phyloP scores from a whole-genome alignment of 148 eudicot genomes.

The Cornus florida region DNA sequence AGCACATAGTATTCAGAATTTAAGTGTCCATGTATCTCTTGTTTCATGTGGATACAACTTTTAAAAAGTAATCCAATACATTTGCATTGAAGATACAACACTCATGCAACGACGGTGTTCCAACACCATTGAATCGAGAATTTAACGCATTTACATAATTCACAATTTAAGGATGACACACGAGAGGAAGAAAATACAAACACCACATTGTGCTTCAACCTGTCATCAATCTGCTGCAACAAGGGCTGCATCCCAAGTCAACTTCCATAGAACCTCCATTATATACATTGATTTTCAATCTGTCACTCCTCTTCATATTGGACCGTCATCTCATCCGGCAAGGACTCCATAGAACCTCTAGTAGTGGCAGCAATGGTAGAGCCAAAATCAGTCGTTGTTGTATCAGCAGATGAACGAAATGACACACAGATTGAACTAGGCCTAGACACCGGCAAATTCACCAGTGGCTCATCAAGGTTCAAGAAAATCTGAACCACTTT shows the following conservation, averaged over 20 bases:
- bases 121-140: no score
- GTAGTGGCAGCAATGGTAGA: neutral
- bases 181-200: neutral
- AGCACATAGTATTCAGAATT: no score
- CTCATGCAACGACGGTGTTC: no score
- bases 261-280: no score
- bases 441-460: slow-evolving; percentile 42
- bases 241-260: neutral
- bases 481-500: slow-evolving; percentile 52
- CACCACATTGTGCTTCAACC: neutral
- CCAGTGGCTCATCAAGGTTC: slow-evolving; percentile 58
- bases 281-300: no score
- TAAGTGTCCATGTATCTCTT: no score
- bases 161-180: no score
- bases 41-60: no score
- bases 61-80: no score
- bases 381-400: slow-evolving; percentile 9
- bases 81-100: no score
- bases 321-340: neutral
- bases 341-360: slow-evolving; percentile 13
- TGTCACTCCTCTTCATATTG: neutral
- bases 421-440: slow-evolving; percentile 56
- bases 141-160: no score
- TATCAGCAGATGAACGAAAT: slow-evolving; percentile 20
- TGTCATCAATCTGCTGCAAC: neutral